Conservation (phyloP, 2,329 filamentous ascomycete species). For the Ophiostoma piceae region DNA sequence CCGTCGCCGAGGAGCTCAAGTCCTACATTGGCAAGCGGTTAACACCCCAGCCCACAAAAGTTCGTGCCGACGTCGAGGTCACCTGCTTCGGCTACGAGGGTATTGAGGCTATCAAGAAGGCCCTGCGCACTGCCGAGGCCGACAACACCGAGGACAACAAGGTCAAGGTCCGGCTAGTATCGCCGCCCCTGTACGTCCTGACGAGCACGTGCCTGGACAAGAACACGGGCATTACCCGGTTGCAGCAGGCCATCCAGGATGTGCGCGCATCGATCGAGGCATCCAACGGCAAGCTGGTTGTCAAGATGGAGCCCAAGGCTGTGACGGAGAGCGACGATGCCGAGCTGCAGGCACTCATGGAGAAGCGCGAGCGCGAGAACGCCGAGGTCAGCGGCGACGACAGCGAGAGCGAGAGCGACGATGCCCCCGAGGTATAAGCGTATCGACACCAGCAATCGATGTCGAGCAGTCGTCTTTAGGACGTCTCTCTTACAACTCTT, state of each 20-base stretch:
- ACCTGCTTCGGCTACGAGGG: constrained; percentile 95
- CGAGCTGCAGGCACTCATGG: constrained; percentile 95
- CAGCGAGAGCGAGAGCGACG: constrained; percentile 91
- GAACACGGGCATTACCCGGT: constrained; percentile 69
- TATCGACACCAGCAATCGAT: not conserved
- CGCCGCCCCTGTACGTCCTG: constrained; percentile 90
- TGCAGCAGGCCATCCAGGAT: constrained; percentile 86
- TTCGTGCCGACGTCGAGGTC: constrained; percentile 94
- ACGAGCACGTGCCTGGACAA: constrained; percentile 96
- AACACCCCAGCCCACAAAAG: constrained; percentile 97
- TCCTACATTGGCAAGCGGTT: constrained; percentile 95
- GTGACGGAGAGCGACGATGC: constrained; percentile 98
- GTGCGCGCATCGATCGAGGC: constrained; percentile 75
- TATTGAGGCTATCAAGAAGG: constrained; percentile 95
- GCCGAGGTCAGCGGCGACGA: constrained; percentile 97
- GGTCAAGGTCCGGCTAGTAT: constrained; percentile 98
- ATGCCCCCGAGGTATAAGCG: constrained; percentile 52
- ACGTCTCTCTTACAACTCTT: not conserved
- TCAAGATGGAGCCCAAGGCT: constrained; percentile 99
- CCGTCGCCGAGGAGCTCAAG: constrained; percentile 83
- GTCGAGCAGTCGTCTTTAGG: not conserved
- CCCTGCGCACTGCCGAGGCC: constrained; percentile 84
- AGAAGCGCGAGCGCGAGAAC: constrained; percentile 97
- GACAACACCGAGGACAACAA: constrained; percentile 88
- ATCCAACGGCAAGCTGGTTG: constrained; percentile 71